A percentile compares a stretch with the other conserved stretches of the same genome.
Evolutionary conservation across 768 basidiomycete genomes (phyloP).

Genomic region (Suillus cothurnatus): DNA sequence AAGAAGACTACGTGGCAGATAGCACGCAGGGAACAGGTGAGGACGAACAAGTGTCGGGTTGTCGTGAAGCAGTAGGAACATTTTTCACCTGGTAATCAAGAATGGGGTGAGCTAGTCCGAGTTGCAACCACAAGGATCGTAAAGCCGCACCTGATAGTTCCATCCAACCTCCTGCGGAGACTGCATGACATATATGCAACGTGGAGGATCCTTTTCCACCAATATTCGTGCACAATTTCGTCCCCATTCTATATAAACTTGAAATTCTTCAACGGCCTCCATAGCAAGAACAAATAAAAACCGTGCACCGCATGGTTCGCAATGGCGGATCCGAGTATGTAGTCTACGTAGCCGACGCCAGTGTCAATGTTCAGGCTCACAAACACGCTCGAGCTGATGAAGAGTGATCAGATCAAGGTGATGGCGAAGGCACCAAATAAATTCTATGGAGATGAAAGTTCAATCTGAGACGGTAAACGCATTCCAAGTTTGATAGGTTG

Average conservation of each 20-base stretch:
- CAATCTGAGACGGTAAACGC: background rate
- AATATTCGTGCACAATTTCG: background rate
- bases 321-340: background rate
- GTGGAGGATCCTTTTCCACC: constrained; percentile 7
- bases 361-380: constrained; percentile 1
- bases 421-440: background rate
- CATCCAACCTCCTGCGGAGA: constrained; percentile 13
- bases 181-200: background rate
- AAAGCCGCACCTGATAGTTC: constrained; percentile 7
- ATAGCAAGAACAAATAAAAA: constrained; percentile 7
- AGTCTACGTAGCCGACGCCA: constrained; percentile 7
- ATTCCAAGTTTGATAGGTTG: background rate
- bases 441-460: constrained; percentile 1
- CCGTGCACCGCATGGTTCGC: background rate
- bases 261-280: constrained; percentile 5
- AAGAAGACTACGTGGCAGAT: background rate
- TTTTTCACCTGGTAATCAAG: constrained; percentile 7
- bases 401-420: background rate
- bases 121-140: background rate
- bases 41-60: constrained; percentile 6
- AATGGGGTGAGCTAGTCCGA: background rate
- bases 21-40: background rate
- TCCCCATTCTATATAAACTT: background rate
- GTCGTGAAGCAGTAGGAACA: constrained; percentile 1
- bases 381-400: background rate